A percentile compares a stretch with the other conserved stretches of the same genome.
These are phyloP conservation scores for Globisporangium okanoganense DNA, from an alignment of 352 stramenopile species.

Conservation along the genomic window DNA sequence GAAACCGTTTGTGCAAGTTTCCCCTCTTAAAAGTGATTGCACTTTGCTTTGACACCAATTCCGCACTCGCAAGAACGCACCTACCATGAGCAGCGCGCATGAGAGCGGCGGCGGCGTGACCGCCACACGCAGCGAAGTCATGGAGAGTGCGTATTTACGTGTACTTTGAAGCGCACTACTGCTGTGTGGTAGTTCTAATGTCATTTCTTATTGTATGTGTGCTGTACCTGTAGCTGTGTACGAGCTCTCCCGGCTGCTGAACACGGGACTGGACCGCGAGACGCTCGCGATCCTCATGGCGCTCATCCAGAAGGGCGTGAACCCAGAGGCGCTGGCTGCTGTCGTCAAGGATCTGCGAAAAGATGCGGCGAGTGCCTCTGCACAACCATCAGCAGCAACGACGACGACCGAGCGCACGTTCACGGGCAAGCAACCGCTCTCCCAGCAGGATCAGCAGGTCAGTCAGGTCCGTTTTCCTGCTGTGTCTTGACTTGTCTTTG, in stretches of 20 bases:
- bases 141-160: conserved; percentile 51
- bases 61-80: not conserved
- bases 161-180: too few species aligned
- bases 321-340: conserved; percentile 84
- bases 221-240: conserved; percentile 66
- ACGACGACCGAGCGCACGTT: conserved; percentile 20
- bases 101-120: conserved; percentile 27
- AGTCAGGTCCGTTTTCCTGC: conserved; percentile 52
- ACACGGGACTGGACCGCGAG: conserved; percentile 88
- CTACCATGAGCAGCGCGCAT: conserved; percentile 14
- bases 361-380: conserved; percentile 32
- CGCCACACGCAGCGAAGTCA: conserved; percentile 45
- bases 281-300: conserved; percentile 86
- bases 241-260: conserved; percentile 87
- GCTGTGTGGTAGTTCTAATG: not conserved
- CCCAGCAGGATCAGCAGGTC: conserved; percentile 52
- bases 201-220: not conserved
- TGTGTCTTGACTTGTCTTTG: conserved; percentile 1
- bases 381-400: conserved; percentile 5
- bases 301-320: conserved; percentile 87
- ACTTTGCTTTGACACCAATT: not conserved
- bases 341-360: conserved; percentile 89
- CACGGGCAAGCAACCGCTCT: conserved; percentile 50
- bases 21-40: not conserved
- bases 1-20: not conserved